Base-by-base conservation (phyloP, 2,329 filamentous ascomycete species). In the Ceratocystis albifundus region DNA sequence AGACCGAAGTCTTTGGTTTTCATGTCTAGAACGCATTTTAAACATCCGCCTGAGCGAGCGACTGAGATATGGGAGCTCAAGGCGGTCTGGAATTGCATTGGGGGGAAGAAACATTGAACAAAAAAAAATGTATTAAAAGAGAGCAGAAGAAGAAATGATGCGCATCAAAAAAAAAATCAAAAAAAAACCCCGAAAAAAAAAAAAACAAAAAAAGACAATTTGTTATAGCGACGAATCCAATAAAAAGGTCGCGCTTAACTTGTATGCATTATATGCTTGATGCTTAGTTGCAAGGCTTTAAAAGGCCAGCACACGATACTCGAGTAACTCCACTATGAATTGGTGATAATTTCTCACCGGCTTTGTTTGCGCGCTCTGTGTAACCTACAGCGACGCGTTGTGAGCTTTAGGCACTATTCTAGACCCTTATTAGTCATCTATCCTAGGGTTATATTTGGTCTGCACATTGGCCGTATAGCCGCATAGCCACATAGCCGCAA, bases 61-160 rank as follows among this genome's bases (percentile, higher is more conserved):
- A 45, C 17, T 25, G 61, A 63, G 61, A 46, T 48, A 63, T 30
- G 61, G 61, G n/a, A 50, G 22, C 44, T 63, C 44, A 25, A 48
- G 44, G 25, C 46, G 22, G n/a, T 30, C 61, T 28, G 61, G 61
- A 4, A 20, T n/a, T 22, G 44, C 44, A n/a, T 17, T 20, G 25
- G 61, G 20, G 15, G 61, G 5, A 32, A 28, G 20, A 20, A 50
- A 48, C 61, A 63, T 63, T 36, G 61, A 48, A 25, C 17, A 17
- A n/a, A 44, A 48, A 25, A 30, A 44, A 48, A 25, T 20, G 12
- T 8, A 17, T 4, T 22, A 32, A n/a, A 59, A 32, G 30, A 59
- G 25, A 36, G 17, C 25, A 12, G 48, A 53, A 28, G 10, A 28
- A 53, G 7, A 28, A 53, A 53, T n/a, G 36, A 36, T 46, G 17